Evolutionary conservation across 176 grass and related monocot species (phyloP).

Genomic region (Eleusine coracana): DNA sequence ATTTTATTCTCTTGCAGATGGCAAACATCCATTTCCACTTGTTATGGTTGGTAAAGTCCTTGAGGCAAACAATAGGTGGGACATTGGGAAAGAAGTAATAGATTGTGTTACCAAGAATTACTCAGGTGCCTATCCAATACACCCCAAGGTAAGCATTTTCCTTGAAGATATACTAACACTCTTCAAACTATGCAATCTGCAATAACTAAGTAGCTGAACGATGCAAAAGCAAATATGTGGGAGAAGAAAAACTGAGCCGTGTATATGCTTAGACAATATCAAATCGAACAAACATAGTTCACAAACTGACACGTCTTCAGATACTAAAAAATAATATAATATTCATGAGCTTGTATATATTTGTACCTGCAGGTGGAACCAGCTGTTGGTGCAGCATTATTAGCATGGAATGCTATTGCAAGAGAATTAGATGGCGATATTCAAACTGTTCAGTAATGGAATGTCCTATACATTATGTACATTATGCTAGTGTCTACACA

Average conservation of each 20-base stretch:
- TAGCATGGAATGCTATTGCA: conserved; percentile 65
- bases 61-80: conserved; percentile 75
- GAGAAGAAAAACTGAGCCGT: conserved; percentile 7
- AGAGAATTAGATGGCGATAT: conserved; percentile 45
- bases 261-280: not conserved
- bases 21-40: conserved; percentile 60
- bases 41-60: conserved; percentile 84
- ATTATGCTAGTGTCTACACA: conserved; percentile 34
- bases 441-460: conserved; percentile 8
- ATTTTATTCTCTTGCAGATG: conserved; percentile 56
- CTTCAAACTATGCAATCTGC: conserved; percentile 7
- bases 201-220: not conserved
- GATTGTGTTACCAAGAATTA: conserved; percentile 59
- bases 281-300: not conserved
- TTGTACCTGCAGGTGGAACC: conserved; percentile 69
- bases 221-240: not conserved
- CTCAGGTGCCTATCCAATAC: conserved; percentile 71
- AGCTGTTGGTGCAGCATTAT: conserved; percentile 71
- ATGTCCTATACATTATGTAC: conserved; percentile 25
- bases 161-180: conserved; percentile 4
- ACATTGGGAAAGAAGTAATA: conserved; percentile 83
- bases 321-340: not conserved
- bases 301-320: not conserved
- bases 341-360: conserved; percentile 4
- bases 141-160: conserved; percentile 59